Evolutionary conservation across 495 filamentous ascomycete genomes (phyloP), one percentile per base, ranked within the genome.

Genomic region (Neurospora tetrasperma): DNA sequence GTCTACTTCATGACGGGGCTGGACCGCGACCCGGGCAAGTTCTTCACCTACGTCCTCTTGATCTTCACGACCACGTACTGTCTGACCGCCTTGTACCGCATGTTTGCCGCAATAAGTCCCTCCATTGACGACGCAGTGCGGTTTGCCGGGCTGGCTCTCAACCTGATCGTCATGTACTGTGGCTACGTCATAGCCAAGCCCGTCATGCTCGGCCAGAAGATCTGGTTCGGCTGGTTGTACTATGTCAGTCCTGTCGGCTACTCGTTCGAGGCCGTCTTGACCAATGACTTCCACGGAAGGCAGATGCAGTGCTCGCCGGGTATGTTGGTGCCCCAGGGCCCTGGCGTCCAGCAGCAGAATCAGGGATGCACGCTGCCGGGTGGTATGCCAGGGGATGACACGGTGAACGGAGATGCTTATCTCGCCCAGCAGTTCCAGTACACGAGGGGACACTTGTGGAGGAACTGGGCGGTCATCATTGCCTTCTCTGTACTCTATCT

Each of bases 1-100:
- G 87, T 96, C 23, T 95, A 94, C 83, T 94, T 91, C 76, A 93
- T 94, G 90, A 83, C 81, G 31, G 86, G 88, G 38, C 88, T 97
- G 14, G 82, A 87, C 39, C 82, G 89, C 38, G 90, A 90, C 1
- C 82, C 93, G 6, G 92, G 91, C 4, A 91, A 94, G 71, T 97
- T 96, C 82, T 96, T 97, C 80, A 96, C 94, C 74, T 88, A 85
- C 54, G 79, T 92, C 5, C 81, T 95, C 3, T 79, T 88, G 40
- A 80, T 85, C 23, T 87, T 93, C 72, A 74, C 85, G 1, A 79
- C 91, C 3, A 94, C 92, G 0, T 88, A 96, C 39, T 77, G 75
- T 66, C 71, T 81, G 71, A 80, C 77, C 5, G 88, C 92, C 0
- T 90, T 96, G 75, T 96, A 96, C 83, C 86, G 94, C 69, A 85